These are phyloP conservation scores for Trypanosoma brucei DNA, from an alignment of 208 protist species.

Conservation along the genomic window DNA sequence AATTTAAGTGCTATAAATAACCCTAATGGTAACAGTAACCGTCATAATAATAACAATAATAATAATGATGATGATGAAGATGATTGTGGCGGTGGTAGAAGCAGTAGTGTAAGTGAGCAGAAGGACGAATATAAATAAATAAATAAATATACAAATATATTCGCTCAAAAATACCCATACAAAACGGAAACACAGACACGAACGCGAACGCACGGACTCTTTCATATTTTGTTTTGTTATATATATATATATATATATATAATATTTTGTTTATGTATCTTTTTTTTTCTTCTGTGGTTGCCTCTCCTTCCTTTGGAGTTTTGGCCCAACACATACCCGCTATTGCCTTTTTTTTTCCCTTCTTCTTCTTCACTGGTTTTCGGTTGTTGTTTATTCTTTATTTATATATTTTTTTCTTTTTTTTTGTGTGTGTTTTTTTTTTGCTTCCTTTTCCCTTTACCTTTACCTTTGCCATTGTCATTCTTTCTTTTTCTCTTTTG, in stretches of 20 bases:
- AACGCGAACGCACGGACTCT: too few species aligned
- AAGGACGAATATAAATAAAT: constrained; percentile 2
- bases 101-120: not conserved
- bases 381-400: too few species aligned
- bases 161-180: not conserved
- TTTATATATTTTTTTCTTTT: too few species aligned
- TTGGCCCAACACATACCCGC: too few species aligned
- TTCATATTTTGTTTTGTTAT: too few species aligned
- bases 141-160: not conserved
- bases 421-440: too few species aligned
- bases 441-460: not conserved
- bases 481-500: constrained; percentile 1
- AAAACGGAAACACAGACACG: too few species aligned
- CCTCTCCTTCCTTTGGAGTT: not conserved
- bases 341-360: too few species aligned
- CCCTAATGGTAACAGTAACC: not conserved
- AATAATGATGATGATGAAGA: not conserved
- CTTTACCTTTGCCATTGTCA: not conserved
- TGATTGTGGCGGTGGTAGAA: not conserved
- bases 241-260: too few species aligned
- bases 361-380: too few species aligned
- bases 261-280: constrained; percentile 1
- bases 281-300: not conserved
- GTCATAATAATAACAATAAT: not conserved
- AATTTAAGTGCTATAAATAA: not conserved